A percentile compares a stretch with the other conserved stretches of the same genome.
These are phyloP conservation scores for Phytopythium sindhum DNA, from an alignment of 352 stramenopile species.

Conservation along the genomic window DNA sequence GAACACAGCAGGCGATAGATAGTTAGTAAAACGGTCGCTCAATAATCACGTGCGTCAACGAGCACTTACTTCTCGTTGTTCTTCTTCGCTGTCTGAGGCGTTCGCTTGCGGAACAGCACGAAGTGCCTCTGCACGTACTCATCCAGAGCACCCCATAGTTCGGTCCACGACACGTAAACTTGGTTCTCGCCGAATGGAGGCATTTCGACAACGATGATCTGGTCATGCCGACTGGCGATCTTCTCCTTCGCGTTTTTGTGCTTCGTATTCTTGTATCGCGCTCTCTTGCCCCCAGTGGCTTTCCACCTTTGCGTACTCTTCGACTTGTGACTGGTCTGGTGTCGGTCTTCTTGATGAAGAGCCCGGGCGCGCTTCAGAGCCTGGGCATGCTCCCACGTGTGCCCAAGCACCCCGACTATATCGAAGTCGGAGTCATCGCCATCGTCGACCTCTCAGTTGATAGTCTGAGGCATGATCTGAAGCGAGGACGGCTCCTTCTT, in stretches of 20 bases:
- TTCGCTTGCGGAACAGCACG: not conserved
- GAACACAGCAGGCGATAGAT: no score
- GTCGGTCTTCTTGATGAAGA: no score
- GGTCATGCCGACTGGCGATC: not conserved
- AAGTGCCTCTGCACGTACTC: not conserved
- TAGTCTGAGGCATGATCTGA: not conserved
- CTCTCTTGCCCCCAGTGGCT: not conserved
- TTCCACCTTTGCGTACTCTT: not conserved
- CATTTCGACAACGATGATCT: not conserved
- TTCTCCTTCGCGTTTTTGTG: not conserved
- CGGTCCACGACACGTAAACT: not conserved
- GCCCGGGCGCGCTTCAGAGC: no score
- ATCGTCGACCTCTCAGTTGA: not conserved
- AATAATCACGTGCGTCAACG: not conserved
- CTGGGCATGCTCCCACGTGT: not conserved
- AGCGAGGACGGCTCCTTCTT: no score
- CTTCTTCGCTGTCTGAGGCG: not conserved
- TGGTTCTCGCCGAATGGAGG: not conserved
- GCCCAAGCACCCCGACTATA: not conserved
- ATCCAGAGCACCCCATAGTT: not conserved
- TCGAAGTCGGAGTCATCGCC: not conserved
- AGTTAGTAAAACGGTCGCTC: no score
- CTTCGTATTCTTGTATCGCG: not conserved
- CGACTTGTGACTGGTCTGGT: not conserved
- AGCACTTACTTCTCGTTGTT: not conserved